Conservation (phyloP, 352 stramenopile genomes). For the Globisporangium heterothallicum region DNA sequence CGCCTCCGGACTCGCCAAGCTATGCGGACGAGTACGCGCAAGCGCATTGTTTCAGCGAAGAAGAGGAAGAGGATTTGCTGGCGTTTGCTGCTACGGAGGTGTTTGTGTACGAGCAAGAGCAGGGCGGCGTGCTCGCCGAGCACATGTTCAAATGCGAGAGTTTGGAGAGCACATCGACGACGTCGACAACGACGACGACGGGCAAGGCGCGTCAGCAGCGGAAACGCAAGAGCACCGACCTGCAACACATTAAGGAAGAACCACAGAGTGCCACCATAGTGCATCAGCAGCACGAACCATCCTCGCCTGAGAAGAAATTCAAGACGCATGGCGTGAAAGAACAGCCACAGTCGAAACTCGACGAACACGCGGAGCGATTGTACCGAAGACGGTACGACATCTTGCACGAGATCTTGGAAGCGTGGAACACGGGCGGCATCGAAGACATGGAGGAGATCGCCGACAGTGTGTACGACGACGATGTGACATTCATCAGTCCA, state of each 20-base stretch:
- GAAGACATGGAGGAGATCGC: slow-evolving; percentile 82
- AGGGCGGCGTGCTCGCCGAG: slow-evolving; percentile 13
- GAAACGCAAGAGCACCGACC: slow-evolving; percentile 59
- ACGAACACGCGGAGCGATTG: slow-evolving; percentile 44
- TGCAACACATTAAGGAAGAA: slow-evolving; percentile 14
- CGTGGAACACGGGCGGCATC: slow-evolving; percentile 78
- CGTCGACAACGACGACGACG: background rate
- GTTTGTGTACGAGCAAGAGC: slow-evolving; percentile 18
- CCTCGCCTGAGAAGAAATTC: slow-evolving; percentile 27
- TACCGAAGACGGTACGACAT: slow-evolving; percentile 69
- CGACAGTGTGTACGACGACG: slow-evolving; percentile 63
- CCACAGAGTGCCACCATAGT: background rate
- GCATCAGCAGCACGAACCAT: background rate
- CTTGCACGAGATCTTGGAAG: slow-evolving; percentile 65
- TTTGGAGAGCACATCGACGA: slow-evolving; percentile 12
- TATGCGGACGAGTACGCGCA: slow-evolving; percentile 20
- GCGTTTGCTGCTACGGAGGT: slow-evolving; percentile 13
- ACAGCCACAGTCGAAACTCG: slow-evolving; percentile 17
- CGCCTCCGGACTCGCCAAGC: slow-evolving; percentile 24
- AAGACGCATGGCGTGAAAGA: slow-evolving; percentile 17
- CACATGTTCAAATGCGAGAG: slow-evolving; percentile 20
- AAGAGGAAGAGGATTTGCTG: slow-evolving; percentile 17
- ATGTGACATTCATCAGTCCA: slow-evolving; percentile 64
- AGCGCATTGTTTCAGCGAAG: slow-evolving; percentile 1
- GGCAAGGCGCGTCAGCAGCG: slow-evolving; percentile 20